phyloP scores from a whole-genome alignment of 306 rosid species.

The Lathyrus sativus region DNA sequence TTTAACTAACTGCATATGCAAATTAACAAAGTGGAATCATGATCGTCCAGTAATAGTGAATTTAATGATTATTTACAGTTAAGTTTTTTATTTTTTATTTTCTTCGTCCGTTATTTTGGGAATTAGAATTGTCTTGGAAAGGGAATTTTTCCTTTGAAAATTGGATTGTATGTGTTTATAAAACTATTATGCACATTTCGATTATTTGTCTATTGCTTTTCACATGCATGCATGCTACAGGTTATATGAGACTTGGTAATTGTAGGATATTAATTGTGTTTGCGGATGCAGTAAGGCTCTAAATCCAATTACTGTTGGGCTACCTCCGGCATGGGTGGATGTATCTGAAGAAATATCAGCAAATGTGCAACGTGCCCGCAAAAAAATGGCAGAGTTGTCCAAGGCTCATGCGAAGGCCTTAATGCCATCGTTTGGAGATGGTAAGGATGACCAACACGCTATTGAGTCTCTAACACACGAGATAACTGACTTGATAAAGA shows the following conservation, averaged over 20 bases:
- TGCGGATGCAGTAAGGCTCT: constrained; percentile 64
- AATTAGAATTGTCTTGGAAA: constrained; percentile 14
- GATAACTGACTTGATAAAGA: constrained; percentile 78
- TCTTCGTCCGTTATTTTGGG: background rate
- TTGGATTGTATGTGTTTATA: background rate
- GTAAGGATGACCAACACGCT: constrained; percentile 82
- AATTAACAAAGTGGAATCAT: background rate
- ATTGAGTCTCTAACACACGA: constrained; percentile 84
- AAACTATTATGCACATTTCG: constrained; percentile 15
- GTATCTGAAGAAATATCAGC: constrained; percentile 90
- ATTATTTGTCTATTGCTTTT: constrained; percentile 22
- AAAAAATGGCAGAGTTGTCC: constrained; percentile 78
- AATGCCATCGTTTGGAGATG: constrained; percentile 97
- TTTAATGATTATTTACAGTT: background rate
- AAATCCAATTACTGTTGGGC: constrained; percentile 73
- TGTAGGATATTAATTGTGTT: constrained; percentile 22
- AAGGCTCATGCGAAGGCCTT: constrained; percentile 93
- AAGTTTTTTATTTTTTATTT: background rate
- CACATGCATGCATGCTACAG: constrained; percentile 1
- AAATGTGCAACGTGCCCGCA: constrained; percentile 80
- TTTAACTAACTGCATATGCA: background rate
- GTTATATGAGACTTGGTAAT: background rate
- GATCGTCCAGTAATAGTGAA: background rate
- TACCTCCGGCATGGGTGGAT: constrained; percentile 99
- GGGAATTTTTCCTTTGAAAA: constrained; percentile 2